Percentiles rank a stretch among this genome's conserved stretches.
phyloP scores from a whole-genome alignment of 2,329 filamentous ascomycete genomes.

The Aaosphaeria pasadenensis region DNA sequence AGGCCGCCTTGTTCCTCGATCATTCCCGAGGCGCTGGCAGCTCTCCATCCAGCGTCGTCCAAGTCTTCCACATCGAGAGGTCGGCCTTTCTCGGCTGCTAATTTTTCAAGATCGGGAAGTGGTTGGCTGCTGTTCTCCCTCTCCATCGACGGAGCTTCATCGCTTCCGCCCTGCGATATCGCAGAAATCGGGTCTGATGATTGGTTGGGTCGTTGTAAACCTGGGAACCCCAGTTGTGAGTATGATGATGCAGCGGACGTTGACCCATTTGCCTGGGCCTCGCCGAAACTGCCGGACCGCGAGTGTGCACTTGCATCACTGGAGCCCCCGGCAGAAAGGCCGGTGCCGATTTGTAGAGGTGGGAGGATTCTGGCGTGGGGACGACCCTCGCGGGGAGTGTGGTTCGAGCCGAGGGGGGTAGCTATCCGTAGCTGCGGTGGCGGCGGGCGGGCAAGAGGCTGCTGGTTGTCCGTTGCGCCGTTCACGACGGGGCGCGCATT shows the following conservation, averaged over 20 bases:
- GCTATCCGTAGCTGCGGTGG: conserved; percentile 80
- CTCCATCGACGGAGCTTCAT: conserved; percentile 70
- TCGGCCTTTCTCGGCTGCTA: conserved; percentile 77
- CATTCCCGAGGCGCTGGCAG: conserved; percentile 82
- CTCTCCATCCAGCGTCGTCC: conserved; percentile 92
- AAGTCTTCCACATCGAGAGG: conserved; percentile 89
- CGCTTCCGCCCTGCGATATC: conserved; percentile 72
- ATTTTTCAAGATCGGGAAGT: conserved; percentile 72
- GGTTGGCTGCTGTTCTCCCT: conserved; percentile 77
- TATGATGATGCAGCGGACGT: conserved; percentile 86
- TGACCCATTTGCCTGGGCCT: conserved; percentile 75
- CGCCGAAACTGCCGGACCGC: conserved; percentile 80
- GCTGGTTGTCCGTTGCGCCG: conserved; percentile 43
- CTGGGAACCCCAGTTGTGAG: conserved; percentile 70
- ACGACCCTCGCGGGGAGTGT: conserved; percentile 67
- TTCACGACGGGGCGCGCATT: conserved; percentile 76
- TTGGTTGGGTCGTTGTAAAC: conserved; percentile 59
- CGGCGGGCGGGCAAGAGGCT: conserved; percentile 52
- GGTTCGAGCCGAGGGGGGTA: conserved; percentile 81
- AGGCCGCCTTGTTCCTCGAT: conserved; percentile 86
- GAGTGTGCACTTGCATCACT: conserved; percentile 82
- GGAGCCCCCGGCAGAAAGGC: conserved; percentile 65
- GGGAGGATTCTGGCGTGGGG: conserved; percentile 51
- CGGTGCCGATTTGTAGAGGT: conserved; percentile 48
- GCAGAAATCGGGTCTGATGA: conserved; percentile 82